Percentiles rank a stretch among this genome's conserved stretches.
These are phyloP conservation scores for Hypoxylon sp. DNA, from an alignment of 2,329 filamentous ascomycete genomes.

Conservation along the genomic window DNA sequence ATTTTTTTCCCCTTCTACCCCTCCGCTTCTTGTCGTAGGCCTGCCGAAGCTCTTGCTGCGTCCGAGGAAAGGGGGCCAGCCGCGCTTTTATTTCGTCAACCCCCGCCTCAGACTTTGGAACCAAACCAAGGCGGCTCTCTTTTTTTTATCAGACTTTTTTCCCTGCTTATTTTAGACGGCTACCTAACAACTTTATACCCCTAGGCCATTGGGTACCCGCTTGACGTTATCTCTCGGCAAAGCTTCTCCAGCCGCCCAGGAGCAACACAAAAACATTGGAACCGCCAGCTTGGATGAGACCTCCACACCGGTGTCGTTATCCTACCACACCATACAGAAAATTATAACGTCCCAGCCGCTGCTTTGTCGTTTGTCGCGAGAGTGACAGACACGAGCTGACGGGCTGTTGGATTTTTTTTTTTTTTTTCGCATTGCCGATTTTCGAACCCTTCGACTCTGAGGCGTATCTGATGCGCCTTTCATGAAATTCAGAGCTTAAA, in stretches of 20 bases:
- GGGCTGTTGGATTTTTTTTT: slow-evolving; percentile 24
- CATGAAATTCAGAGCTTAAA: slow-evolving; percentile 36
- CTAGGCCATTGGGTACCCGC: slow-evolving; percentile 3
- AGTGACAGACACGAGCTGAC: slow-evolving; percentile 40
- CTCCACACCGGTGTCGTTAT: slow-evolving; percentile 24
- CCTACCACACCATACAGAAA: slow-evolving; percentile 22
- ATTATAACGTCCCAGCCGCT: slow-evolving; percentile 23
- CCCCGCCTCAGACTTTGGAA: slow-evolving; percentile 22
- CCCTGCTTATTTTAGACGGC: slow-evolving; percentile 27
- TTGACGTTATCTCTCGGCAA: slow-evolving; percentile 36
- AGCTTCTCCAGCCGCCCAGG: background rate
- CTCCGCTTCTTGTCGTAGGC: slow-evolving; percentile 31
- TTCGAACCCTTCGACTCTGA: slow-evolving; percentile 14
- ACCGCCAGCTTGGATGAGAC: slow-evolving; percentile 35
- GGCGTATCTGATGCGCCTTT: slow-evolving; percentile 37
- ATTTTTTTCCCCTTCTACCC: slow-evolving; percentile 16
- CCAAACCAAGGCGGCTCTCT: slow-evolving; percentile 37
- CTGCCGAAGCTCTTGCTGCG: slow-evolving; percentile 36
- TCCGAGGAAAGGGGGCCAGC: slow-evolving; percentile 39
- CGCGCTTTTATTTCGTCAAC: slow-evolving; percentile 40
- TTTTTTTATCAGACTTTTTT: slow-evolving; percentile 32
- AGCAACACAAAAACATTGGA: slow-evolving; percentile 27
- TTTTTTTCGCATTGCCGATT: slow-evolving; percentile 22
- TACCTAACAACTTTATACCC: background rate
- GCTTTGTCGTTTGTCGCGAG: slow-evolving; percentile 42